Evolutionary conservation across 1,139 yeast genomes (phyloP).

Genomic region (Sugiyamaella paludigena): DNA sequence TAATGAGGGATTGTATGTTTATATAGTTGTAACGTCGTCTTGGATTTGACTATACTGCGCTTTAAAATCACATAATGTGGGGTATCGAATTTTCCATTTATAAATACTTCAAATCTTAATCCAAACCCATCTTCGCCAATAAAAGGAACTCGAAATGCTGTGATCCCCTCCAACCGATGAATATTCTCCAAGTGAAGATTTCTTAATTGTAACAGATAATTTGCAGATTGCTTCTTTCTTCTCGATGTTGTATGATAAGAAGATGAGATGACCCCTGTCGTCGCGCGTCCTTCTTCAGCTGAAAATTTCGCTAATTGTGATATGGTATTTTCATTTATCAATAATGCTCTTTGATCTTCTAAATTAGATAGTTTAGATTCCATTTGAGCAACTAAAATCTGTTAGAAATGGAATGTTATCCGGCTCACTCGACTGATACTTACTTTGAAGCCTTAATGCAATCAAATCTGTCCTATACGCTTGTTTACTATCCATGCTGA

Average conservation of each 20-base stretch:
- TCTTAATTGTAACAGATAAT: slow-evolving; percentile 10
- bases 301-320: not conserved
- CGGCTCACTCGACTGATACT: not conserved
- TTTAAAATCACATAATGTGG: slow-evolving; percentile 29
- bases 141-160: slow-evolving; percentile 25
- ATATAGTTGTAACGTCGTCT: slow-evolving; percentile 19
- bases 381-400: slow-evolving; percentile 2
- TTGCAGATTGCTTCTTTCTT: not conserved
- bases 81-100: slow-evolving; percentile 18
- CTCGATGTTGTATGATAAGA: not conserved
- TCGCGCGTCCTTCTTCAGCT: not conserved
- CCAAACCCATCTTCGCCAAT: slow-evolving; percentile 25
- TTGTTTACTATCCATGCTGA: not conserved
- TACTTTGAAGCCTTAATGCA: slow-evolving; percentile 6
- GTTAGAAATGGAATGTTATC: not conserved
- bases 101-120: slow-evolving; percentile 27
- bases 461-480: slow-evolving; percentile 4
- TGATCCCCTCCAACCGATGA: slow-evolving; percentile 28
- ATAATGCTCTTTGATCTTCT: slow-evolving; percentile 1
- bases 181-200: slow-evolving; percentile 24
- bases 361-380: slow-evolving; percentile 1
- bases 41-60: slow-evolving; percentile 11
- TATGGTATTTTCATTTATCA: not conserved
- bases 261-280: not conserved
- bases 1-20: slow-evolving; percentile 29